phyloP scores from a whole-genome alignment of 148 eudicot species.

The Mesembryanthemum crystallinum region DNA sequence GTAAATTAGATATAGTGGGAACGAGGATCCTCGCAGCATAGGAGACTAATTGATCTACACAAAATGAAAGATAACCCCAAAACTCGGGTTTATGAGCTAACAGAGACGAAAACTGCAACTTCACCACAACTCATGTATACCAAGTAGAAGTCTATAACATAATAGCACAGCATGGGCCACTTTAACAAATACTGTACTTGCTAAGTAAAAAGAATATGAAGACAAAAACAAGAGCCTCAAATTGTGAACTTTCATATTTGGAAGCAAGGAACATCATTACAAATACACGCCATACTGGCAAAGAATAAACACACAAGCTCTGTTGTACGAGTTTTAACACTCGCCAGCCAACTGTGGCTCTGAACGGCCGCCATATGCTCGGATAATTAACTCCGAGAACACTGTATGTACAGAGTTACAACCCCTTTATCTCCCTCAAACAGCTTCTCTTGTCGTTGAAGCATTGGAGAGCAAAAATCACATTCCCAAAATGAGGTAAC shows the following conservation, averaged over 20 bases:
- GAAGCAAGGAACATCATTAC: background rate
- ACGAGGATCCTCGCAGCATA: too few species aligned
- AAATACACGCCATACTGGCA: constrained; percentile 10
- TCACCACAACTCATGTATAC: too few species aligned
- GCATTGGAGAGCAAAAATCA: constrained; percentile 2
- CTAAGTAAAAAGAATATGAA: background rate
- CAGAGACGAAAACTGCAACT: too few species aligned
- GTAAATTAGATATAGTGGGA: too few species aligned
- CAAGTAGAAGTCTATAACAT: too few species aligned
- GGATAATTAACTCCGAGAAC: background rate
- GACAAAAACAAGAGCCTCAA: background rate
- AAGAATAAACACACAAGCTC: constrained; percentile 14
- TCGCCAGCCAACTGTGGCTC: background rate
- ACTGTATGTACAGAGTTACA: background rate
- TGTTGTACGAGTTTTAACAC: background rate
- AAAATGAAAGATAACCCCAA: too few species aligned
- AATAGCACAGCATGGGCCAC: too few species aligned
- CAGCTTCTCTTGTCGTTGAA: background rate
- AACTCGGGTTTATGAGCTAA: too few species aligned
- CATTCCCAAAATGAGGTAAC: background rate
- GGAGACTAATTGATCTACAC: too few species aligned
- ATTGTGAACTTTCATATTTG: too few species aligned
- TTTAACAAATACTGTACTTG: too few species aligned
- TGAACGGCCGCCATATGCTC: background rate
- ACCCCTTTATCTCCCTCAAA: background rate